A percentile compares a stretch with the other conserved stretches of the same genome.
These are phyloP conservation scores for Magnolia changhungtana DNA, from an alignment of 164 flowering plant genomes.

Conservation along the genomic window DNA sequence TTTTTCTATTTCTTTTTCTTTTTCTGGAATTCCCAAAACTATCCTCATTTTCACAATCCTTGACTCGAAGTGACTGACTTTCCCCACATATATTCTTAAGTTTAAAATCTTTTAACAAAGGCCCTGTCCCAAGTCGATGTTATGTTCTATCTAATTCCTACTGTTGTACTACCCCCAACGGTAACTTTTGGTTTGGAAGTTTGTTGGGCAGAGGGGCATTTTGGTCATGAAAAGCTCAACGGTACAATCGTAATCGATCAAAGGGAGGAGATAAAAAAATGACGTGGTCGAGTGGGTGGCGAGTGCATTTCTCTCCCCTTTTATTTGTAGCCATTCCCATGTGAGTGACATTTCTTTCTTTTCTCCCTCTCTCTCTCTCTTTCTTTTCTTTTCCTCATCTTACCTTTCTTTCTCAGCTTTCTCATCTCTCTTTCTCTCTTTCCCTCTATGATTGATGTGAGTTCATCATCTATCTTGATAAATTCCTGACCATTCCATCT, in stretches of 20 bases:
- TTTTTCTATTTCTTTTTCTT: too few relatives aligned
- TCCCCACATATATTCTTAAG: neutral
- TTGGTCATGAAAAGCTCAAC: slow-evolving; percentile 10
- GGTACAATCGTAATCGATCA: slow-evolving; percentile 3
- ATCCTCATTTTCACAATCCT: too few relatives aligned
- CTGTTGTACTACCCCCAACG: slow-evolving; percentile 8
- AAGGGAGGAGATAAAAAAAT: neutral
- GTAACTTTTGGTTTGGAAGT: slow-evolving; percentile 14
- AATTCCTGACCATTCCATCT: neutral
- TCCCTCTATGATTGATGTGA: neutral
- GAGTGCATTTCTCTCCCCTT: neutral
- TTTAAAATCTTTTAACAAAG: too few relatives aligned
- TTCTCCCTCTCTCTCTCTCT: neutral
- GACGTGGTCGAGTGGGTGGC: slow-evolving; percentile 4
- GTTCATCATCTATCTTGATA: neutral
- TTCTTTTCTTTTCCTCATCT: neutral
- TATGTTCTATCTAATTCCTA: neutral
- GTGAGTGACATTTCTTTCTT: neutral
- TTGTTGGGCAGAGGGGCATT: slow-evolving; percentile 1
- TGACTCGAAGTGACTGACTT: too few relatives aligned
- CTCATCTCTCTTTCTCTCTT: neutral
- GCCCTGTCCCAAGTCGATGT: neutral
- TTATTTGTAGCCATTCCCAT: neutral
- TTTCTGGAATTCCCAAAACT: too few relatives aligned
- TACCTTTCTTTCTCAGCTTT: slow-evolving; percentile 4